Conservation (phyloP, 805 yeast species). For the Pichia manshurica region DNA sequence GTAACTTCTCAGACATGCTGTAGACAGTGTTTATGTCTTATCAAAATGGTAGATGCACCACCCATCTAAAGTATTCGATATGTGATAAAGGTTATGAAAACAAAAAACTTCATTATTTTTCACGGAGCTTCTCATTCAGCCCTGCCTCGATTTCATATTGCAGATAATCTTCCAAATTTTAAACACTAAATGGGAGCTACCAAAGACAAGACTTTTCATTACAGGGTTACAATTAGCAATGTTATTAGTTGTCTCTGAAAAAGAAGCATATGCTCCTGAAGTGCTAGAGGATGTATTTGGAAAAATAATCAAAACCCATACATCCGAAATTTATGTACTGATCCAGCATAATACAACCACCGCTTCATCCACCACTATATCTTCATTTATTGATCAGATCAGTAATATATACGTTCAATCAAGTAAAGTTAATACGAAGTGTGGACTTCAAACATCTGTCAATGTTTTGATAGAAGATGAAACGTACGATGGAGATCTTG, state of each 20-base stretch:
- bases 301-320: not conserved
- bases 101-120: too few relatives aligned
- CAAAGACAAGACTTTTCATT: too few relatives aligned
- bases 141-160: not conserved
- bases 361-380: not conserved
- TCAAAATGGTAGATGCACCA: too few relatives aligned
- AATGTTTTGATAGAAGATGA: conserved; percentile 5
- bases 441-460: not conserved
- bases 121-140: not conserved
- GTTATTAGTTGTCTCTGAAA: conserved; percentile 7
- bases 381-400: conserved; percentile 2
- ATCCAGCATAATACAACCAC: conserved; percentile 1
- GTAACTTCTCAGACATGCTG: conserved; percentile 24
- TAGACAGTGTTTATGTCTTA: too few relatives aligned
- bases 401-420: conserved; percentile 5
- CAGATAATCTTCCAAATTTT: not conserved
- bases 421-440: not conserved
- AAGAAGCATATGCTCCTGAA: not conserved
- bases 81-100: not conserved
- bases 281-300: not conserved
- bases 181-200: too few relatives aligned
- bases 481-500: not conserved
- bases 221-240: too few relatives aligned
- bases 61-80: too few relatives aligned
- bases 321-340: not conserved